Base-by-base conservation (phyloP, 768 basidiomycete species). In the Kwoniella sp. region DNA sequence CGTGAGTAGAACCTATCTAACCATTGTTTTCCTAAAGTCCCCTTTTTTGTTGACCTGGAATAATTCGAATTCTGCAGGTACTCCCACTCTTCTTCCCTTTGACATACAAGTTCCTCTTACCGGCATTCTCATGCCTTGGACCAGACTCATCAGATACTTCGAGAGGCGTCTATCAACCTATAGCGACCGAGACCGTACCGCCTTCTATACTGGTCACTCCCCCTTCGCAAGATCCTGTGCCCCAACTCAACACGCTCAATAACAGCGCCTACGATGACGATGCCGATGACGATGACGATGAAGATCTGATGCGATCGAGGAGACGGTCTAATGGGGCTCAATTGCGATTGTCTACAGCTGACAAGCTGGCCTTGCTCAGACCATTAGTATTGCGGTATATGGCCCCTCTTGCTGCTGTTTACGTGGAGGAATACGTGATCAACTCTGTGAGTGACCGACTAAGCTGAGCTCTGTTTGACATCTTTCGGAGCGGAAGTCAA, bases 331-430 rank as follows among this genome's bases (percentile, higher is more conserved):
- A 60, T 51, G 24, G 46, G 1, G 82, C 86, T 4, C 80, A 71
- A 21, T 26, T 70, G 1, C 54, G 86, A 4, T 80, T 96, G n/a
- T 83, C 87, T 1, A 81, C 83, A 0, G 79, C 73, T 30, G 92
- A 96, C 66, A 98, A 97, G 81, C 86, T 90, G 85, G 81, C 82
- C 25, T 82, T 99, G 5, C 88, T 91, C 53, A 86, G 84, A 73
- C 94, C 95, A 4, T 80, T 97, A 67, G 76, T 96, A 37, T 59
- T 84, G 55, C 87, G 85, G 67, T 98, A 91, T 77, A 97, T 98
- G 94, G 72, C 93, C n/a, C 94, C 93, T 2, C 81, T 99, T 21
- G 82, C 74, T 72, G 56, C 76, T 82, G 88, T 88, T 44, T 85
- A 85, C 63, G 85, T 88, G 1, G 88, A 88, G 65, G 81, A 79